These are phyloP conservation scores for Auriscalpium vulgare DNA, from an alignment of 768 basidiomycete species.

Conservation along the genomic window DNA sequence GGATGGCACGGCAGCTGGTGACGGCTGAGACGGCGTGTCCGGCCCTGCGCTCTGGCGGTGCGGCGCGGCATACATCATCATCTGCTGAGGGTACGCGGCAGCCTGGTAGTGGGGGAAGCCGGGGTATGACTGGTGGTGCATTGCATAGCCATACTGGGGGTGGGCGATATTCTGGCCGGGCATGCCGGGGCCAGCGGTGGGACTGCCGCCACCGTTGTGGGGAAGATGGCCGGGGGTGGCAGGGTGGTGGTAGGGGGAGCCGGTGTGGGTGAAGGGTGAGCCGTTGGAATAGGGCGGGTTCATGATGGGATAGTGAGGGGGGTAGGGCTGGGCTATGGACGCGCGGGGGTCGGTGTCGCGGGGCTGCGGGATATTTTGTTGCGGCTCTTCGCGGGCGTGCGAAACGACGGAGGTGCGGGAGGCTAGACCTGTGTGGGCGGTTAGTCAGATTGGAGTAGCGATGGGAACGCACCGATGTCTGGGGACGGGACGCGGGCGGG, in stretches of 20 bases:
- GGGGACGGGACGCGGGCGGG: conserved; percentile 2
- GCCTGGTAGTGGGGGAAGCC: conserved; percentile 51
- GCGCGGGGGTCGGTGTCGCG: conserved; percentile 31
- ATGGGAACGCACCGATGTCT: conserved; percentile 11
- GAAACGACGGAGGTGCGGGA: conserved; percentile 20
- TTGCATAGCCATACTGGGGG: conserved; percentile 33
- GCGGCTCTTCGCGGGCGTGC: conserved; percentile 25
- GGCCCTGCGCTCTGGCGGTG: conserved; percentile 30
- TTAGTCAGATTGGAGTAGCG: neutral
- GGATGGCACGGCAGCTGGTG: conserved; percentile 25
- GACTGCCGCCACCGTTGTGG: conserved; percentile 28
- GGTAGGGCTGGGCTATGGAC: conserved; percentile 44
- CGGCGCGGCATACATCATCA: conserved; percentile 59
- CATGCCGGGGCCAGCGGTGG: conserved; percentile 28
- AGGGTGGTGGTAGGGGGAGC: conserved; percentile 26
- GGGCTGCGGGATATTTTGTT: conserved; percentile 6
- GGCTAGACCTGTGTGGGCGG: conserved; percentile 6
- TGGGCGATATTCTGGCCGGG: conserved; percentile 42
- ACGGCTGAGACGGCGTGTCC: conserved; percentile 24
- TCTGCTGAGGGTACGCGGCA: conserved; percentile 36
- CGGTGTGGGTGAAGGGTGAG: conserved; percentile 38
- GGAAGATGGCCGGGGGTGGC: conserved; percentile 23
- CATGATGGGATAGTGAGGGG: conserved; percentile 51
- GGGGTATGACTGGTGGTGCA: conserved; percentile 26
- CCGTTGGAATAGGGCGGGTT: conserved; percentile 63